Evolutionary conservation across 805 yeast genomes (phyloP).

Genomic region (Wickerhamomyces alni): DNA sequence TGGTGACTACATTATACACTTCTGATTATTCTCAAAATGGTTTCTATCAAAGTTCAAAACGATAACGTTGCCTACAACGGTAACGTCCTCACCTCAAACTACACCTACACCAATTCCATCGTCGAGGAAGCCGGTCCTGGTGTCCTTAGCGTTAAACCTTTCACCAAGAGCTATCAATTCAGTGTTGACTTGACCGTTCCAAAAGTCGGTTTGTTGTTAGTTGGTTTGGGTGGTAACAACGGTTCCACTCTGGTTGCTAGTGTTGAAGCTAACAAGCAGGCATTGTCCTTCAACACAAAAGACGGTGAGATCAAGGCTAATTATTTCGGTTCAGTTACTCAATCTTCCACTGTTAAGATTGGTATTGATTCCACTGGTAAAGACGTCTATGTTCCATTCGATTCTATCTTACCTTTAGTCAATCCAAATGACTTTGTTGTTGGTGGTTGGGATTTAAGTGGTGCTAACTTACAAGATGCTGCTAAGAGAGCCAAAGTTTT

Average conservation of each 20-base stretch:
- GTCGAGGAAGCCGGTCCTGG: slow-evolving; percentile 43
- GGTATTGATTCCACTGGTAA: slow-evolving; percentile 78
- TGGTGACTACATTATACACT: slow-evolving; percentile 18
- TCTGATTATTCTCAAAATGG: slow-evolving; percentile 16
- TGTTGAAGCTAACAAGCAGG: slow-evolving; percentile 75
- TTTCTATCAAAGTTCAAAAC: slow-evolving; percentile 43
- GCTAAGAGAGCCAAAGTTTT: slow-evolving; percentile 83
- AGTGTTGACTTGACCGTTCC: slow-evolving; percentile 78
- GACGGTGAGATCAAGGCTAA: slow-evolving; percentile 67
- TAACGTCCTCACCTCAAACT: slow-evolving; percentile 43
- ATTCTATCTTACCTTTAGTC: slow-evolving; percentile 80
- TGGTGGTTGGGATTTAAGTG: slow-evolving; percentile 93
- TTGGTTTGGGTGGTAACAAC: slow-evolving; percentile 95
- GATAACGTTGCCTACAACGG: slow-evolving; percentile 45
- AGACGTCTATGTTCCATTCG: slow-evolving; percentile 91
- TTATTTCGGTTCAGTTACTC: slow-evolving; percentile 93
- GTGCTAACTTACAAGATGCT: slow-evolving; percentile 64
- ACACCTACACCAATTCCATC: slow-evolving; percentile 63
- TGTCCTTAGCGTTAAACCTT: slow-evolving; percentile 64
- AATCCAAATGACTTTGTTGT: slow-evolving; percentile 86
- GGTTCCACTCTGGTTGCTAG: slow-evolving; percentile 90
- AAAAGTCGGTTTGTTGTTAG: slow-evolving; percentile 82
- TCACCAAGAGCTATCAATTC: slow-evolving; percentile 71
- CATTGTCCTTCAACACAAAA: slow-evolving; percentile 74
- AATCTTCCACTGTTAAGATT: slow-evolving; percentile 80